phyloP scores from a whole-genome alignment of 306 rosid genomes.

The Acacia acuminata region DNA sequence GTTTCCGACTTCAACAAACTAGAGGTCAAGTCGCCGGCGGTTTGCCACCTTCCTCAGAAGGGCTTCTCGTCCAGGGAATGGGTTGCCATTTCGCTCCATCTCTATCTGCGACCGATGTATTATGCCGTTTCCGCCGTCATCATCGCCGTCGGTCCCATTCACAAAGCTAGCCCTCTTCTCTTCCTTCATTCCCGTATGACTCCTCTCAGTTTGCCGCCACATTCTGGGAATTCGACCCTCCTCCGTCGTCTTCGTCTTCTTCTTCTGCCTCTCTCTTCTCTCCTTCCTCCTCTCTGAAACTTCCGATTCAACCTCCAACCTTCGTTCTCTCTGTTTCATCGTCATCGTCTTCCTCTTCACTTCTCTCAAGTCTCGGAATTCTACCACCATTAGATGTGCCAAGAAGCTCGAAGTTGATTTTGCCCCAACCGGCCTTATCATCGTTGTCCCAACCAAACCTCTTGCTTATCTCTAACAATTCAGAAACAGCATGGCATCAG shows the following conservation, averaged over 20 bases:
- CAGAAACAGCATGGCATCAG: constrained; percentile 22
- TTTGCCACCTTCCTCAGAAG: constrained; percentile 22
- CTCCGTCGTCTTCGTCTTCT: constrained; percentile 13
- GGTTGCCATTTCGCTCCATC: constrained; percentile 18
- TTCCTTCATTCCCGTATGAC: background rate
- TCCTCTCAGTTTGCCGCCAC: background rate
- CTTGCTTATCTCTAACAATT: constrained; percentile 48
- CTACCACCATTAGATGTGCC: constrained; percentile 73
- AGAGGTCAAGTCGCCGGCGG: background rate
- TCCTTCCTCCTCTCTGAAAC: constrained; percentile 23
- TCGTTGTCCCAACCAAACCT: constrained; percentile 69
- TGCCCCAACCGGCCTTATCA: constrained; percentile 57
- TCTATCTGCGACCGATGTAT: background rate
- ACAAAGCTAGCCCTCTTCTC: background rate
- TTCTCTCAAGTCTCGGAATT: constrained; percentile 41
- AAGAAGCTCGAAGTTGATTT: constrained; percentile 54
- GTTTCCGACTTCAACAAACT: background rate
- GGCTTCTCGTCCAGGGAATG: constrained; percentile 55
- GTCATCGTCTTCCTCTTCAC: background rate
- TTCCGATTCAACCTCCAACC: background rate
- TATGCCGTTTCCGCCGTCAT: background rate
- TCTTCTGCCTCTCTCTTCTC: constrained; percentile 42
- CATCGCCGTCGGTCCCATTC: background rate
- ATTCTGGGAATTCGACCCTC: background rate
- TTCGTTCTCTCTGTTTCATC: too few relatives aligned